Evolutionary conservation across 805 yeast genomes (phyloP).

Genomic region (Candida dendrica): DNA sequence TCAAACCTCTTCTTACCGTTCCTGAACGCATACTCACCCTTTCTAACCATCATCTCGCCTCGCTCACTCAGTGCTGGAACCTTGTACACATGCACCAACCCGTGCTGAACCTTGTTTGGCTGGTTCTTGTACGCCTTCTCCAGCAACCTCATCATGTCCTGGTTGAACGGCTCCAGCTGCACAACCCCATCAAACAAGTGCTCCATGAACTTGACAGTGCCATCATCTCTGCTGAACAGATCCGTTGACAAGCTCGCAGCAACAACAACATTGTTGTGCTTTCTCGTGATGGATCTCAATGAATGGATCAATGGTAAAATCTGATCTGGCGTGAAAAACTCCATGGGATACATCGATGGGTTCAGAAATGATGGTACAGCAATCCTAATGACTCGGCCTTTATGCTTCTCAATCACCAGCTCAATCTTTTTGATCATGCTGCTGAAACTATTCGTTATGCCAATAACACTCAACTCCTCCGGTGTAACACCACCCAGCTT

Average conservation of each 20-base stretch:
- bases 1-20: constrained; percentile 80
- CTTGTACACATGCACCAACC: constrained; percentile 69
- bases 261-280: constrained; percentile 40
- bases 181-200: constrained; percentile 58
- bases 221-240: constrained; percentile 48
- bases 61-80: constrained; percentile 65
- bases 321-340: constrained; percentile 34
- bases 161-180: constrained; percentile 76
- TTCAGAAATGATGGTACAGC: constrained; percentile 72
- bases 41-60: constrained; percentile 72
- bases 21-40: constrained; percentile 78
- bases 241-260: constrained; percentile 56
- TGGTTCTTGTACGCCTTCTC: constrained; percentile 66
- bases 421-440: constrained; percentile 35
- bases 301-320: constrained; percentile 57
- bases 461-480: constrained; percentile 53
- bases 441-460: constrained; percentile 24
- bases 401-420: constrained; percentile 32
- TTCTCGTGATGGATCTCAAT: constrained; percentile 45
- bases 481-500: constrained; percentile 44
- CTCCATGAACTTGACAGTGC: constrained; percentile 48
- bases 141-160: constrained; percentile 56
- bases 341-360: constrained; percentile 65
- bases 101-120: constrained; percentile 77
- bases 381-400: constrained; percentile 49